Evolutionary conservation across 768 basidiomycete genomes (phyloP).

Genomic region (Russula vinacea): DNA sequence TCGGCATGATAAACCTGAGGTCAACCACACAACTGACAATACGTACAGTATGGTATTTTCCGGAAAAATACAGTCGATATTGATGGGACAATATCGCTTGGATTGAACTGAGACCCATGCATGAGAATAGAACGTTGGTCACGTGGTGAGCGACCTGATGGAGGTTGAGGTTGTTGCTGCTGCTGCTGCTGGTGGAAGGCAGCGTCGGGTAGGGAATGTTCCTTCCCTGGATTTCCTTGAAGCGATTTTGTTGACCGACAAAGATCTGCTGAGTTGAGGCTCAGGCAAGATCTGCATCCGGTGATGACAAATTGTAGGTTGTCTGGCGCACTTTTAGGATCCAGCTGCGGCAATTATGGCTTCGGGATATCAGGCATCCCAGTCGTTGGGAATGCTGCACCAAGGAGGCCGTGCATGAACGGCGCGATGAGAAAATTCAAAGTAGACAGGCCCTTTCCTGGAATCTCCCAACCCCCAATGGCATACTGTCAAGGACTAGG

Average conservation of each 20-base stretch:
- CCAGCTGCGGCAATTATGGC: not conserved
- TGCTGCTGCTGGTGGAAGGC: too few species aligned
- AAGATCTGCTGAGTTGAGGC: slow-evolving; percentile 21
- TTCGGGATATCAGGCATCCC: slow-evolving; percentile 27
- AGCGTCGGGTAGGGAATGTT: not conserved
- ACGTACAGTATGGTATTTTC: not conserved
- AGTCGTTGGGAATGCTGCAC: slow-evolving; percentile 12
- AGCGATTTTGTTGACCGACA: not conserved
- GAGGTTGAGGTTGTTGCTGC: too few species aligned
- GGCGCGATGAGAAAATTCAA: not conserved
- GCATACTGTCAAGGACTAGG: slow-evolving; percentile 15
- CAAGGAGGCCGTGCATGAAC: too few species aligned
- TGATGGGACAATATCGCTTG: not conserved
- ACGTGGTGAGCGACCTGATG: not conserved
- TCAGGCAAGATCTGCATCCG: not conserved
- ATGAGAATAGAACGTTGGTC: not conserved
- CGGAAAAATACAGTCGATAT: not conserved
- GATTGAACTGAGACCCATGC: not conserved
- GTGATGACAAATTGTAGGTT: slow-evolving; percentile 11
- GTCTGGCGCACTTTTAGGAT: slow-evolving; percentile 8
- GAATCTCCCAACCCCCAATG: slow-evolving; percentile 26
- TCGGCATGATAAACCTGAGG: not conserved
- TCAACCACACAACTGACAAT: not conserved
- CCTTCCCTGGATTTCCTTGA: slow-evolving; percentile 11
- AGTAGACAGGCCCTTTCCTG: slow-evolving; percentile 8